Evolutionary conservation across 805 yeast species (phyloP).

Genomic region (Myxozyma mucilagina): DNA sequence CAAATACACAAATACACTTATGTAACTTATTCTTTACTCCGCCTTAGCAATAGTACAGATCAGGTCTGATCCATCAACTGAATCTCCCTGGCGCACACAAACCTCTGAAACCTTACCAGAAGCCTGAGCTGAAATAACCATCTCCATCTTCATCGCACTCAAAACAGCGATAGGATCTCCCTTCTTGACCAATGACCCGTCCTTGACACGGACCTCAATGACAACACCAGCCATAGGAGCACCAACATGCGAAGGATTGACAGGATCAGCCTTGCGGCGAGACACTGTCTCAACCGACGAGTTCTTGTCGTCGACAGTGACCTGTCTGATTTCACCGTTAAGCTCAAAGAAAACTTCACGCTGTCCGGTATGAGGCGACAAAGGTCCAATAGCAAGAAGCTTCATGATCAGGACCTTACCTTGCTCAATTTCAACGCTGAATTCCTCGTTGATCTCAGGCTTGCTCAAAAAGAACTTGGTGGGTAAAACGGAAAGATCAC

Average conservation of each 20-base stretch:
- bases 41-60: conserved; percentile 58
- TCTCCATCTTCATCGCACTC: conserved; percentile 99
- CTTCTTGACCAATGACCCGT: conserved; percentile 86
- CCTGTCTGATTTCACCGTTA: conserved; percentile 98
- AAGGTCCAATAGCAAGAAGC: conserved; percentile 89
- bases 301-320: conserved; percentile 82
- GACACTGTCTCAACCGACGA: conserved; percentile 82
- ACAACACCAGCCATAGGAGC: conserved; percentile 99
- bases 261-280: conserved; percentile 86
- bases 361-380: conserved; percentile 78
- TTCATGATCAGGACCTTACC: conserved; percentile 93
- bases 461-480: conserved; percentile 88
- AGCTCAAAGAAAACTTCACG: conserved; percentile 97
- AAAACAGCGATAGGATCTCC: conserved; percentile 94
- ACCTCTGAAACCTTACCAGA: conserved; percentile 81
- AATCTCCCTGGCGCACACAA: conserved; percentile 82
- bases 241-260: conserved; percentile 88
- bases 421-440: conserved; percentile 83
- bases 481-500: conserved; percentile 92
- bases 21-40: not conserved
- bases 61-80: conserved; percentile 92
- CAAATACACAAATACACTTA: not conserved
- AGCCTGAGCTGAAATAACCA: conserved; percentile 92
- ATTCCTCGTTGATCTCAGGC: conserved; percentile 83
- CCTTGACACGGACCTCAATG: conserved; percentile 88